phyloP scores from a whole-genome alignment of 768 basidiomycete genomes.

The Termitomyces sp. region DNA sequence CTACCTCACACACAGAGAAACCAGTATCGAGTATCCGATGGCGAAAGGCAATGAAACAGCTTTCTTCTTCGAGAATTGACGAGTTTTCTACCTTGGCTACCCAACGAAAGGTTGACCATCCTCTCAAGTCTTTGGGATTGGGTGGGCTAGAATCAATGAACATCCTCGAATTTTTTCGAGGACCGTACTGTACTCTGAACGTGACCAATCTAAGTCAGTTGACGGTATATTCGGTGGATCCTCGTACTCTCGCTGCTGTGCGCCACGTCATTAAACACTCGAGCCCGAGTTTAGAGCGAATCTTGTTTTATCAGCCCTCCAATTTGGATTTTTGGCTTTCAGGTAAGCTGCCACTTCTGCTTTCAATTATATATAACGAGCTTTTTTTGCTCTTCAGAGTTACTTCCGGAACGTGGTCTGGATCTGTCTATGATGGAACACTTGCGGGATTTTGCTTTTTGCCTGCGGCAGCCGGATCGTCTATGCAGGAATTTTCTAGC shows the following conservation, averaged over 20 bases:
- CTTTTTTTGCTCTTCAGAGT: neutral
- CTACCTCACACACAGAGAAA: neutral
- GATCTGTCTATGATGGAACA: neutral
- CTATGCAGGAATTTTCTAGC: neutral
- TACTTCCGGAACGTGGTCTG: neutral
- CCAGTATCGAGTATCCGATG: neutral
- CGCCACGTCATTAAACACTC: neutral
- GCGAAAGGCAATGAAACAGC: neutral
- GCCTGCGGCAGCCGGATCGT: neutral
- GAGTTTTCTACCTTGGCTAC: neutral
- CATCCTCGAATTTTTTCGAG: neutral
- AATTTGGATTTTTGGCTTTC: neutral
- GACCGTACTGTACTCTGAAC: neutral
- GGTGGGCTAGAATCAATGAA: constrained; percentile 1
- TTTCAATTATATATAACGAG: neutral
- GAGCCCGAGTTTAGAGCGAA: neutral
- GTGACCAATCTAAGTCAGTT: neutral
- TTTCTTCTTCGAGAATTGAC: neutral
- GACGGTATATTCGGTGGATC: neutral
- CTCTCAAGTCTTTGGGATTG: neutral
- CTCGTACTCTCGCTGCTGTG: neutral
- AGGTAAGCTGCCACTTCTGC: neutral
- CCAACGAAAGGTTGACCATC: neutral
- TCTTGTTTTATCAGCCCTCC: neutral
- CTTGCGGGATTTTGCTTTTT: neutral